These are phyloP conservation scores for Fistulifera solaris DNA, from an alignment of 108 stramenopile species.

Conservation along the genomic window DNA sequence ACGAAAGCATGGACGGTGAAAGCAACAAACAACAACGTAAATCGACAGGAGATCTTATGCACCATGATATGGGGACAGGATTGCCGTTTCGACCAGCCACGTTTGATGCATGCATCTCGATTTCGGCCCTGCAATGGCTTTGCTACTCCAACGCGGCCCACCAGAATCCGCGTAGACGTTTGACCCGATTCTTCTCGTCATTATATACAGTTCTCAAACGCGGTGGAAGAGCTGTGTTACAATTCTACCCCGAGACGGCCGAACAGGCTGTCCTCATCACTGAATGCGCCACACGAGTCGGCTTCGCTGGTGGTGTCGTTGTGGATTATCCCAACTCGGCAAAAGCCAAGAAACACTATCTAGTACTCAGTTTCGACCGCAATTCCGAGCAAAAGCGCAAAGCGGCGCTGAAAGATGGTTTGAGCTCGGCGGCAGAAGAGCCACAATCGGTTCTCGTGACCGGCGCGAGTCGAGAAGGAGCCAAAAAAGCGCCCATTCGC, in stretches of 20 bases:
- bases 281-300: conserved; percentile 84
- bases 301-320: conserved; percentile 97
- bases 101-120: conserved; percentile 98
- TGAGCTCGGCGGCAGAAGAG: conserved; percentile 4
- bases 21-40: conserved; percentile 15
- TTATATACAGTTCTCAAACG: conserved; percentile 89
- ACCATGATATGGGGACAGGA: conserved; percentile 98
- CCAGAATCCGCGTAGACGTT: conserved; percentile 82
- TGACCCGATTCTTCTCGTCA: conserved; percentile 92
- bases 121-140: conserved; percentile 98
- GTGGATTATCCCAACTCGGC: conserved; percentile 99
- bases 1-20: conserved; percentile 20
- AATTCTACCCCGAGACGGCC: conserved; percentile 96
- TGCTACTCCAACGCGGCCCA: conserved; percentile 90
- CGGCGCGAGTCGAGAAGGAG: conserved; percentile 14
- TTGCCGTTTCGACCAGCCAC: conserved; percentile 96
- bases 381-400: conserved; percentile 25
- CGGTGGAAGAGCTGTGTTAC: conserved; percentile 93
- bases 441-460: conserved; percentile 24
- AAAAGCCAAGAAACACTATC: conserved; percentile 99
- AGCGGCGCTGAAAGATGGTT: conserved; percentile 25
- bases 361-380: conserved; percentile 92
- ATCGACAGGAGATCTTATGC: conserved; percentile 71
- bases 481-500: conserved; percentile 24
- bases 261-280: conserved; percentile 95